Percentiles rank a stretch among this genome's conserved stretches.
These are phyloP conservation scores for Zygotorulaspora sp. DNA, from an alignment of 805 yeast genomes.

Conservation along the genomic window DNA sequence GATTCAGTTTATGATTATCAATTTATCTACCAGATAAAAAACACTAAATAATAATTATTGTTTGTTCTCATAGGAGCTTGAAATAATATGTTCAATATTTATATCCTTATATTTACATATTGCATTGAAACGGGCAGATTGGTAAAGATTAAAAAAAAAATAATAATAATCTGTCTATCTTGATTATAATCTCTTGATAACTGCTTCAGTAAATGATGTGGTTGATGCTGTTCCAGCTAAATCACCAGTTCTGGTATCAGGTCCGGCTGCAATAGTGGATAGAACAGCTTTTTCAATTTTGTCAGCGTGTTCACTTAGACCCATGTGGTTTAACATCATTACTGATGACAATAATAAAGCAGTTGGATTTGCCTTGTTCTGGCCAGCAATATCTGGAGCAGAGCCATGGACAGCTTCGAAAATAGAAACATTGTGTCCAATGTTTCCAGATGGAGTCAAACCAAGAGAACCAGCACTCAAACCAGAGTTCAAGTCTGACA, in stretches of 20 bases:
- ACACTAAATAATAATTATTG: no score
- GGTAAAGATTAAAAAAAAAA: no score
- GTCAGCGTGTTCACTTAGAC: slow-evolving; percentile 74
- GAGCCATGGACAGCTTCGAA: slow-evolving; percentile 99
- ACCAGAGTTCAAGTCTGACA: slow-evolving; percentile 97
- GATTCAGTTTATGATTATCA: slow-evolving; percentile 43
- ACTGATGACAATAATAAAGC: slow-evolving; percentile 92
- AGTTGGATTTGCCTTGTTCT: slow-evolving; percentile 98
- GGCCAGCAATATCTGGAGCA: slow-evolving; percentile 99
- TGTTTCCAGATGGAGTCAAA: slow-evolving; percentile 97
- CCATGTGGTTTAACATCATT: slow-evolving; percentile 99
- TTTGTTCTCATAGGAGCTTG: not conserved
- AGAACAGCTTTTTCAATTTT: slow-evolving; percentile 83
- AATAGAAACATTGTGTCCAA: slow-evolving; percentile 96
- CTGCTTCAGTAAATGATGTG: slow-evolving; percentile 83
- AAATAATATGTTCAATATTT: slow-evolving; percentile 4
- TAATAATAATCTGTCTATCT: no score
- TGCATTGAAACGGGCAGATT: no score
- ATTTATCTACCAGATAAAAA: slow-evolving; percentile 16
- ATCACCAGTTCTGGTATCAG: slow-evolving; percentile 91
- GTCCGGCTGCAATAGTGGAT: slow-evolving; percentile 87
- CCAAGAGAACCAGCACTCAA: slow-evolving; percentile 94
- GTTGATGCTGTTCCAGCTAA: slow-evolving; percentile 91
- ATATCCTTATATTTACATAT: slow-evolving; percentile 5
- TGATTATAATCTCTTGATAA: slow-evolving; percentile 52